Conservation (phyloP, 2,329 filamentous ascomycete genomes). For the Chaetomiaceae sp. region DNA sequence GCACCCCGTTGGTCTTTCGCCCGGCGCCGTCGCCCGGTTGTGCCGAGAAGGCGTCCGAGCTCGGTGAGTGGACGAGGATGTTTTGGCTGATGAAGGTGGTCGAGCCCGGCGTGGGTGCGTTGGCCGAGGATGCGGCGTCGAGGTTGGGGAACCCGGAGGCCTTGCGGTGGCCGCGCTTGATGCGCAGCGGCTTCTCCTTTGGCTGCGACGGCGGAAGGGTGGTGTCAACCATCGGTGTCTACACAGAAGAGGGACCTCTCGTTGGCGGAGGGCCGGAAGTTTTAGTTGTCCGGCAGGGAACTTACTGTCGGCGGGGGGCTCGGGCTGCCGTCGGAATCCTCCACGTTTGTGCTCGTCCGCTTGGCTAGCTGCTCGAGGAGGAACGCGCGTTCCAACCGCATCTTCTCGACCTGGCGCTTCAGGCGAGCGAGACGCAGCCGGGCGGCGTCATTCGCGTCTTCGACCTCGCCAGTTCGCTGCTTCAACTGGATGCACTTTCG, state of each 20-base stretch:
- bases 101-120: slow-evolving; percentile 33
- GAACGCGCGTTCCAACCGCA: slow-evolving; percentile 79
- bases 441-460: slow-evolving; percentile 82
- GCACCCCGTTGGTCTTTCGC: slow-evolving; percentile 25
- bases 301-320: slow-evolving; percentile 74
- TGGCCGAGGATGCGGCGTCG: slow-evolving; percentile 31
- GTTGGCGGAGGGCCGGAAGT: slow-evolving; percentile 11
- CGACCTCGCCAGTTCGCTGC: slow-evolving; percentile 84
- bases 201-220: slow-evolving; percentile 45
- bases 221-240: slow-evolving; percentile 13
- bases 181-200: slow-evolving; percentile 71
- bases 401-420: slow-evolving; percentile 82
- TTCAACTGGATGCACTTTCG: slow-evolving; percentile 95
- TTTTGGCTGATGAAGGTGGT: slow-evolving; percentile 45
- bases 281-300: slow-evolving; percentile 20
- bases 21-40: slow-evolving; percentile 27
- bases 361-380: slow-evolving; percentile 68
- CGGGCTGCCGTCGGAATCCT: slow-evolving; percentile 73
- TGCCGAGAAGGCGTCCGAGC: slow-evolving; percentile 47
- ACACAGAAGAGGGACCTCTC: slow-evolving; percentile 14
- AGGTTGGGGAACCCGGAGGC: slow-evolving; percentile 43
- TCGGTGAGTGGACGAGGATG: slow-evolving; percentile 42
- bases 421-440: slow-evolving; percentile 73
- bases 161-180: slow-evolving; percentile 67
- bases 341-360: slow-evolving; percentile 68